Evolutionary conservation across 768 basidiomycete genomes (phyloP).

Genomic region (Pleurotus ostreatus): DNA sequence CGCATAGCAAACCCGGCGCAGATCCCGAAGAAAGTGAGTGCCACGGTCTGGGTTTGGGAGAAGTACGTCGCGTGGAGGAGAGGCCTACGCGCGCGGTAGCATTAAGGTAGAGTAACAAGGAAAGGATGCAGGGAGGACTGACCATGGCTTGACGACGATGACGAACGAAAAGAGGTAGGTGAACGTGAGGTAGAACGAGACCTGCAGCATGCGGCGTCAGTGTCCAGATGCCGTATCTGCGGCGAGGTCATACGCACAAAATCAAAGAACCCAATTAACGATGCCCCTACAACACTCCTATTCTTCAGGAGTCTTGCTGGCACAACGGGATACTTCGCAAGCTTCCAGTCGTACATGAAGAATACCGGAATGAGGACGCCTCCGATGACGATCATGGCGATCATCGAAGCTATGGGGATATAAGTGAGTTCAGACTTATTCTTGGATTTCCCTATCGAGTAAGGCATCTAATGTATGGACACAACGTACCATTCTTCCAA

Average conservation of each 20-base stretch:
- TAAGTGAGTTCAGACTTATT: not conserved
- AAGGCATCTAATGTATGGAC: not conserved
- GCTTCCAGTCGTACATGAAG: slow-evolving; percentile 42
- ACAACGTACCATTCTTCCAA: slow-evolving; percentile 44
- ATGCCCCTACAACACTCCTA: slow-evolving; percentile 53
- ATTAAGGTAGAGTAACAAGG: not conserved
- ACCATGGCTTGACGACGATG: slow-evolving; percentile 48
- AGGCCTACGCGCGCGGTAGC: slow-evolving; percentile 33
- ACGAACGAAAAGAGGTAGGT: slow-evolving; percentile 75
- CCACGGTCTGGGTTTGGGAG: slow-evolving; percentile 52
- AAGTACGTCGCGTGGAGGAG: slow-evolving; percentile 61
- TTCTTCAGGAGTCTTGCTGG: slow-evolving; percentile 56
- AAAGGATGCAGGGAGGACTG: too few species aligned
- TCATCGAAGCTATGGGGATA: slow-evolving; percentile 38
- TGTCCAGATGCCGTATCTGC: not conserved
- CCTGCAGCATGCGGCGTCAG: slow-evolving; percentile 24
- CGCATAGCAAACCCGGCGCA: slow-evolving; percentile 54
- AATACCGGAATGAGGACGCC: slow-evolving; percentile 37
- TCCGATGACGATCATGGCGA: slow-evolving; percentile 49
- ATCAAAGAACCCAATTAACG: slow-evolving; percentile 60
- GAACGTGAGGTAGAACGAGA: slow-evolving; percentile 65
- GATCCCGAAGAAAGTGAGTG: slow-evolving; percentile 62
- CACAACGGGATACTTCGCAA: slow-evolving; percentile 56
- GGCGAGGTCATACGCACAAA: slow-evolving; percentile 35
- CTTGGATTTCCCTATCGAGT: too few species aligned